phyloP scores from a whole-genome alignment of 1,139 yeast genomes.

The Kodamaea ohmeri region DNA sequence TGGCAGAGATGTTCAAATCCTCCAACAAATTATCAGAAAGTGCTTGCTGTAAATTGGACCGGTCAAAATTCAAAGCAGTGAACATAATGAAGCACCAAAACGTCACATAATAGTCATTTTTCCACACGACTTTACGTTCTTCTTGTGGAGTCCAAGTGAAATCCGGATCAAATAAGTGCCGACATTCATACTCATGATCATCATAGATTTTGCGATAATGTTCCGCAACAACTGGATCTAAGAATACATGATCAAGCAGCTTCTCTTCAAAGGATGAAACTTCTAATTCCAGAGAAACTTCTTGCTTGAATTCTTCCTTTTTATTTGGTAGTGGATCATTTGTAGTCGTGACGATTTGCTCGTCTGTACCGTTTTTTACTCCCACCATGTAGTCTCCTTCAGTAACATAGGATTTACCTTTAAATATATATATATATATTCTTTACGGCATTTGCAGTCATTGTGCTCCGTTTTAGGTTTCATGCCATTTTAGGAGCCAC shows the following conservation, averaged over 20 bases:
- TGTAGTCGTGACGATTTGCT: neutral
- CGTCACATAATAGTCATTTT: constrained; percentile 30
- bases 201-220: constrained; percentile 32
- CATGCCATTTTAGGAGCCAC: too few species aligned
- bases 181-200: constrained; percentile 31
- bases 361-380: too few species aligned
- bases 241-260: constrained; percentile 22
- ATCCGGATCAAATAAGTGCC: constrained; percentile 32
- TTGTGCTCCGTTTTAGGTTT: too few species aligned
- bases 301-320: constrained; percentile 2
- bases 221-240: constrained; percentile 30
- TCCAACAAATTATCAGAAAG: constrained; percentile 27
- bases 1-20: constrained; percentile 28
- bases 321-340: neutral
- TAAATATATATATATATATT: too few species aligned
- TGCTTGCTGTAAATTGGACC: constrained; percentile 31
- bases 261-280: constrained; percentile 7
- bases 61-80: constrained; percentile 32
- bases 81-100: constrained; percentile 33
- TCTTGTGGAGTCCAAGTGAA: constrained; percentile 36
- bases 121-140: constrained; percentile 28
- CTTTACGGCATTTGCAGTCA: too few species aligned
- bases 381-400: too few species aligned
- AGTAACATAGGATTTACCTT: too few species aligned
- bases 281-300: constrained; percentile 6